Conservation (phyloP, 345 rosid species). For the Aurinia saxatilis region DNA sequence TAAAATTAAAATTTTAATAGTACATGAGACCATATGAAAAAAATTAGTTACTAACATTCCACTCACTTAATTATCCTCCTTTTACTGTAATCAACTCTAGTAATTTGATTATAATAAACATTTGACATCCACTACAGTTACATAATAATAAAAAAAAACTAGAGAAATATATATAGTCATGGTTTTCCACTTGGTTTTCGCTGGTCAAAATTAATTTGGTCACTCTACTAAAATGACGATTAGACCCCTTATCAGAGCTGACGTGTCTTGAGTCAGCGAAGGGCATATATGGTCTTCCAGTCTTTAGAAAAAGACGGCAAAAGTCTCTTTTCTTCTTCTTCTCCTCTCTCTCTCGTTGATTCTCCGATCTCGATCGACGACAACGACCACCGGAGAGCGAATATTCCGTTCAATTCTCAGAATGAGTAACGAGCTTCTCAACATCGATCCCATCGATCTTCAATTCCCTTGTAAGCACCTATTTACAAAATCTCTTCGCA, state of each 20-base stretch:
- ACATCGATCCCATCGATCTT: constrained; percentile 69
- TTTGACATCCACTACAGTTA: too few species aligned
- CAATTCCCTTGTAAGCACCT: constrained; percentile 69
- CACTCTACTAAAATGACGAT: neutral
- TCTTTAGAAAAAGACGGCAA: neutral
- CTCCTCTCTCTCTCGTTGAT: neutral
- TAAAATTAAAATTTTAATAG: too few species aligned
- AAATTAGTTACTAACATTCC: too few species aligned
- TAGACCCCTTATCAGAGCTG: neutral
- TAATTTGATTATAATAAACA: too few species aligned
- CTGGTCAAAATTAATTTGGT: neutral
- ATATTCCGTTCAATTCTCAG: constrained; percentile 20
- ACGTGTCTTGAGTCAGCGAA: neutral
- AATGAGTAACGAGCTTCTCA: constrained; percentile 68
- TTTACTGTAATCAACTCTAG: too few species aligned
- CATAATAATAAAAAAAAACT: too few species aligned
- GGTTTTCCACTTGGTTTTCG: constrained; percentile 9
- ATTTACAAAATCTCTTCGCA: too few species aligned
- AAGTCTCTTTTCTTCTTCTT: neutral
- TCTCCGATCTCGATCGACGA: neutral
- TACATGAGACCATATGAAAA: too few species aligned
- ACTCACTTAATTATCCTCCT: too few species aligned
- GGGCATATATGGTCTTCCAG: constrained; percentile 7
- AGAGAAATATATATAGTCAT: neutral
- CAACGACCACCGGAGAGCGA: neutral